These are phyloP conservation scores for Bruguiera hainesii DNA, from an alignment of 441 rosid genomes.

Conservation along the genomic window DNA sequence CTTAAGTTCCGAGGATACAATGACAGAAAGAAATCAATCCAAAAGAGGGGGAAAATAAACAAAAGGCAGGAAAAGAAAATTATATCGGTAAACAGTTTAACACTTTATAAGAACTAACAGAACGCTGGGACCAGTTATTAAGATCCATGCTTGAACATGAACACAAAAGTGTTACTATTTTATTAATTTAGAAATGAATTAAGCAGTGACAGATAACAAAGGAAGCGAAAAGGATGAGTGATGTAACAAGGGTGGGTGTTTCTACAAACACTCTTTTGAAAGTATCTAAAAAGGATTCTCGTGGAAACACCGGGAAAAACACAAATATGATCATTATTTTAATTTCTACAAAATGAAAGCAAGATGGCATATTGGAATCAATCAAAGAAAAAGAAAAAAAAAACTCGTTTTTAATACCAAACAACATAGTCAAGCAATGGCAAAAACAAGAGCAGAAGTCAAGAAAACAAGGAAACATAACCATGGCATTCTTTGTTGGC, in stretches of 20 bases:
- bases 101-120: no score
- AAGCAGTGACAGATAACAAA: neutral
- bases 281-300: neutral
- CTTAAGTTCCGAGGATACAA: neutral
- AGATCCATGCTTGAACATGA: no score
- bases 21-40: neutral
- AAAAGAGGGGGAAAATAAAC: neutral
- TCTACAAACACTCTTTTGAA: neutral
- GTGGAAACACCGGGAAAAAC: neutral
- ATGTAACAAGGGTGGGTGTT: neutral
- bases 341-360: neutral
- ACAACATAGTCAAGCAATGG: neutral
- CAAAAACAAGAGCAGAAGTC: neutral
- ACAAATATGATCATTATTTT: neutral
- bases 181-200: no score
- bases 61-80: no score
- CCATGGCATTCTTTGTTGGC: neutral
- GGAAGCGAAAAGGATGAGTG: neutral
- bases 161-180: no score
- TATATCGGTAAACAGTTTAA: no score
- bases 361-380: neutral
- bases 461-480: neutral
- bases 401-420: constrained; percentile 4
- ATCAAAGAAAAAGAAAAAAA: neutral
- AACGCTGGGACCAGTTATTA: no score